A percentile compares a stretch with the other conserved stretches of the same genome.
These are phyloP conservation scores for Takakia lepidozioides DNA, from an alignment of 225 moss, liverwort and hornwort species.

Conservation along the genomic window DNA sequence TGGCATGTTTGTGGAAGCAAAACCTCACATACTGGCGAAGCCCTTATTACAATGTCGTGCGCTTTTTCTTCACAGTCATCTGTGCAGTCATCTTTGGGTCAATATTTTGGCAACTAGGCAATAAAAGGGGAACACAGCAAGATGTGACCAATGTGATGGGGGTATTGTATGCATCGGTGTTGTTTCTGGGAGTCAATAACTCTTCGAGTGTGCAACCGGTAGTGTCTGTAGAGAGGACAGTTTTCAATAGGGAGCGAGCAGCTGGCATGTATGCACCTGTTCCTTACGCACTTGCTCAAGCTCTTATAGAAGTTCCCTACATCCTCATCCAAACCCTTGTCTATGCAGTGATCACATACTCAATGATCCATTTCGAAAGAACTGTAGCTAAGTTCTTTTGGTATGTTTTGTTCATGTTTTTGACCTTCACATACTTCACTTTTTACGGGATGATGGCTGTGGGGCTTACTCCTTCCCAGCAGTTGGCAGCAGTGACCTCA, in stretches of 20 bases:
- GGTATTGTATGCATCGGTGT: constrained; percentile 30
- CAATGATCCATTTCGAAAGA: constrained; percentile 38
- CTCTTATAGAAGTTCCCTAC: constrained; percentile 27
- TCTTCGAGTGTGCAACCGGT: constrained; percentile 30
- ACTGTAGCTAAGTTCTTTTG: constrained; percentile 34
- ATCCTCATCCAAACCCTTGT: constrained; percentile 22
- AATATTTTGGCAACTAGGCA: constrained; percentile 17
- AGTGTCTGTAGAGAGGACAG: constrained; percentile 23
- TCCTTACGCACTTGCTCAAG: constrained; percentile 26
- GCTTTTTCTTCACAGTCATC: constrained; percentile 20
- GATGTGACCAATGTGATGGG: constrained; percentile 35
- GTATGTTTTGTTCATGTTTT: constrained; percentile 31
- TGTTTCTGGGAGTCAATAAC: constrained; percentile 38
- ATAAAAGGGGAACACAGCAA: constrained; percentile 15
- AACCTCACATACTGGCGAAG: constrained; percentile 29
- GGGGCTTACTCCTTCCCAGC: constrained; percentile 30
- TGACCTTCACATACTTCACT: constrained; percentile 36
- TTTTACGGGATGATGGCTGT: constrained; percentile 50
- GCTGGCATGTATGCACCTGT: constrained; percentile 36
- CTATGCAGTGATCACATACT: constrained; percentile 17
- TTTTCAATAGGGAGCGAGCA: constrained; percentile 32
- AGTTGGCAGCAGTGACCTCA: constrained; percentile 27
- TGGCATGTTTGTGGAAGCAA: constrained; percentile 33
- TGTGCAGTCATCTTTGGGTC: constrained; percentile 25
- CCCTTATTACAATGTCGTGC: constrained; percentile 27